phyloP scores from a whole-genome alignment of 2,329 filamentous ascomycete genomes.

The Colletotrichum graminicola region DNA sequence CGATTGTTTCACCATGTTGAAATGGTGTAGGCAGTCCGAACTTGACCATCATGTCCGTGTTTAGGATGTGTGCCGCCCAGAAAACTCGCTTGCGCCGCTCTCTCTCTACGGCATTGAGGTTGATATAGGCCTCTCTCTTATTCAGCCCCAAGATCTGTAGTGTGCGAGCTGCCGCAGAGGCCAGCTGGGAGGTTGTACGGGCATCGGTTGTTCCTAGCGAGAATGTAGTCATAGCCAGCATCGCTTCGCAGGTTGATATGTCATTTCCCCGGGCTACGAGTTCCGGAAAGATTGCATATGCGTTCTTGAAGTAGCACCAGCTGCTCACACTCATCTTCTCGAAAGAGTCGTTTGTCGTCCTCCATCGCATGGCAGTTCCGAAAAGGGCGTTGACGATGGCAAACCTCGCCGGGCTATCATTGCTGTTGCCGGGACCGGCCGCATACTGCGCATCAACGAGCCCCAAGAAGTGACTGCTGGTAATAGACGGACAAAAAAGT shows the following conservation, averaged over 20 bases:
- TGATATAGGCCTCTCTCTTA: constrained; percentile 1
- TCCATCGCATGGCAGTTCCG: constrained; percentile 22
- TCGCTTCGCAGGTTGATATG: constrained; percentile 26
- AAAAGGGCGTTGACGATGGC: constrained; percentile 27
- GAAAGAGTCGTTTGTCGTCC: constrained; percentile 30
- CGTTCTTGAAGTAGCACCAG: constrained; percentile 40
- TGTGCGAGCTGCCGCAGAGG: constrained; percentile 18
- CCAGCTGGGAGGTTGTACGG: constrained; percentile 17
- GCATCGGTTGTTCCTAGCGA: constrained; percentile 26
- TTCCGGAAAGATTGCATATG: constrained; percentile 26
- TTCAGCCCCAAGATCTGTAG: constrained; percentile 26
- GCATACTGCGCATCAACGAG: constrained; percentile 19
- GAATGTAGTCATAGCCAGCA: constrained; percentile 33
- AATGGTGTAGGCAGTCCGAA: constrained; percentile 24
- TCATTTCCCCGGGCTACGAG: constrained; percentile 7
- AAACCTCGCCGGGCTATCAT: constrained; percentile 17
- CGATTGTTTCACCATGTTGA: not conserved
- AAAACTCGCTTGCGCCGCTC: constrained; percentile 13
- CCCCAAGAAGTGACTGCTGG: constrained; percentile 4
- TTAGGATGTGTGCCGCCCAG: constrained; percentile 31
- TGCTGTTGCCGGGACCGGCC: not conserved
- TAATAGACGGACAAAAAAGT: constrained; percentile 25
- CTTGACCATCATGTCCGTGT: constrained; percentile 23
- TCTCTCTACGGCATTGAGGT: not conserved
- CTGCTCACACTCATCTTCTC: constrained; percentile 4